Evolutionary conservation across 352 stramenopile species (phyloP).

Genomic region (Phytophthora sp.): DNA sequence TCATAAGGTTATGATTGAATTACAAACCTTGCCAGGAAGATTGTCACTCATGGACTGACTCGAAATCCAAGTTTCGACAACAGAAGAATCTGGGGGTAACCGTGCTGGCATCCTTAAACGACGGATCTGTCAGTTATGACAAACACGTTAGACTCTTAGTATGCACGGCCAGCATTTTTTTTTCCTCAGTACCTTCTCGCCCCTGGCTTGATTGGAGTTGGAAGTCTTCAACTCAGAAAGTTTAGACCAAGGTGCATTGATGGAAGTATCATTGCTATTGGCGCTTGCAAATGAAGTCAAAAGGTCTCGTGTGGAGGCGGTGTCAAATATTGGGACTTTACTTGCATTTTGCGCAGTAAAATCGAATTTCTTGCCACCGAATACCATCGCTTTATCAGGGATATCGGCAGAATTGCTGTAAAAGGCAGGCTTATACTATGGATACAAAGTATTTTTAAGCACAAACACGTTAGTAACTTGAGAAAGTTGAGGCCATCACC

Average conservation of each 20-base stretch:
- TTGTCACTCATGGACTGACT: slow-evolving; percentile 4
- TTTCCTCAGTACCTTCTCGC: slow-evolving; percentile 23
- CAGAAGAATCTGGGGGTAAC: slow-evolving; percentile 38
- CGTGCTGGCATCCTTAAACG: slow-evolving; percentile 48
- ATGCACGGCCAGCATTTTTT: no score
- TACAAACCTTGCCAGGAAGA: slow-evolving; percentile 30
- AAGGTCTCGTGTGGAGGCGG: slow-evolving; percentile 16
- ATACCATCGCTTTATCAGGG: slow-evolving; percentile 74
- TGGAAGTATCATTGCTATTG: not conserved
- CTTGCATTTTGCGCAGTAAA: slow-evolving; percentile 47
- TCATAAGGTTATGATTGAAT: not conserved
- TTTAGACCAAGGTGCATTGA: slow-evolving; percentile 24
- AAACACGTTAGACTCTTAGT: not conserved
- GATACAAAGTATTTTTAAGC: not conserved
- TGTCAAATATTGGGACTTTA: slow-evolving; percentile 59
- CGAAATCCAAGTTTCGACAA: slow-evolving; percentile 41
- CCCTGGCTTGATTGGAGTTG: not conserved
- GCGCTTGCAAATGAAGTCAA: slow-evolving; percentile 5
- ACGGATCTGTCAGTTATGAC: slow-evolving; percentile 24
- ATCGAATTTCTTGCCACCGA: slow-evolving; percentile 74
- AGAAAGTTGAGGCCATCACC: not conserved
- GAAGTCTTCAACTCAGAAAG: slow-evolving; percentile 23
- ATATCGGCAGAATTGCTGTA: slow-evolving; percentile 69
- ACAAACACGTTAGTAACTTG: not conserved
- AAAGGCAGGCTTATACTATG: slow-evolving; percentile 63